Evolutionary conservation across 129 eudicot genomes (phyloP), one percentile per base, ranked within the genome.

Genomic region (Centaurea solstitialis): DNA sequence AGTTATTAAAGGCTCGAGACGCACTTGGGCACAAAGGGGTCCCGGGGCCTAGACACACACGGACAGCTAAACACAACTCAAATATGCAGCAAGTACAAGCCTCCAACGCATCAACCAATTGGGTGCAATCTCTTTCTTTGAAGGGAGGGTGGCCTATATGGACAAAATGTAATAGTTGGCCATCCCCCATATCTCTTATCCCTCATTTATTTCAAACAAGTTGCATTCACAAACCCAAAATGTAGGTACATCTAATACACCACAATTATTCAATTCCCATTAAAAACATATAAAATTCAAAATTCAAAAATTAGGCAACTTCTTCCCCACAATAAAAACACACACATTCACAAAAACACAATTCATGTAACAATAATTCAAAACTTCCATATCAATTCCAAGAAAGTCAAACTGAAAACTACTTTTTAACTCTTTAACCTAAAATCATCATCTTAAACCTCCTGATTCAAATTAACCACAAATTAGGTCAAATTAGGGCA

Each of bases 151-250:
- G 2, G 77, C 61, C 72, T 66, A 62, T 39, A 40, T 53, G 41
- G 64, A 77, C 61, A 77, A 66, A 77, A 37, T 45, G 73, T 66
- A 61, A 76, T 76, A 76, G 80, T 24, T 76, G 80, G 38, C 80
- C 68, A 76, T 65, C 47, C 12, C 59, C 79, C 37, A 76, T 53
- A 57, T 57, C 68, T 57, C 64, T 65, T 78, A 78, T 50, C 76
- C 76, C 53, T n/a, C 30, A 68, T 78, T 33, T 69, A 69, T 69
- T 68, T 18, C 57, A 45, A 41, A 47, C 76, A 78, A 69, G 53
- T 69, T 78, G 76, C 38, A 69, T 78, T 69, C 53, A 68, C 24
- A 41, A 28, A 66, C 22, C 43, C 74, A 24, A 43, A 66, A 77
- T 77, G 72, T 66, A 77, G 74, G 66, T 77, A 73, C 74, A 77